Percentiles rank a stretch among this genome's conserved stretches.
Conservation (phyloP, 345 rosid species). For the Geranium brycei region DNA sequence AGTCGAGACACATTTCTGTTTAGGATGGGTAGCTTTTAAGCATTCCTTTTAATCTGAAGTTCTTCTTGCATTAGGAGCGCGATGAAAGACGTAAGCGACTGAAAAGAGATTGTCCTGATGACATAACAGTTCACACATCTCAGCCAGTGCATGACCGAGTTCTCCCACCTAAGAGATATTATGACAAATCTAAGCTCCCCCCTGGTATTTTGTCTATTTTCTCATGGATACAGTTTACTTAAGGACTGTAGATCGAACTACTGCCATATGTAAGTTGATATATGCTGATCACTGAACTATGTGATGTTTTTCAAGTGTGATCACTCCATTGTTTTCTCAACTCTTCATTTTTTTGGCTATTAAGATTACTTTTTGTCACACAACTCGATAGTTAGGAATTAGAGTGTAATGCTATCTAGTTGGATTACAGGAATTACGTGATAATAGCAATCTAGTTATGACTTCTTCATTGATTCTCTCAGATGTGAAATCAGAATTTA, state of each 20-base stretch:
- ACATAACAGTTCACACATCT: constrained; percentile 34
- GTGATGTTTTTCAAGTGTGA: background rate
- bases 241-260: background rate
- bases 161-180: constrained; percentile 33
- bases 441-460: background rate
- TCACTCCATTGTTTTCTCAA: background rate
- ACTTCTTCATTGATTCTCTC: background rate
- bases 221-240: constrained; percentile 1
- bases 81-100: constrained; percentile 80
- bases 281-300: background rate
- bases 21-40: background rate
- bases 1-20: background rate
- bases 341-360: background rate
- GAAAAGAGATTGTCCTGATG: constrained; percentile 52
- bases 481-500: background rate
- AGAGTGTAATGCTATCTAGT: background rate
- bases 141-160: constrained; percentile 42
- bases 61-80: constrained; percentile 51
- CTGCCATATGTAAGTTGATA: background rate
- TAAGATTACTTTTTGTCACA: background rate
- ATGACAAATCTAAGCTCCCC: constrained; percentile 71
- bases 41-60: background rate
- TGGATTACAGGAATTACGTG: background rate
- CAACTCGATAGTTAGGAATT: background rate
- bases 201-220: constrained; percentile 41